phyloP scores from a whole-genome alignment of 768 basidiomycete genomes.

The Suillus subluteus region DNA sequence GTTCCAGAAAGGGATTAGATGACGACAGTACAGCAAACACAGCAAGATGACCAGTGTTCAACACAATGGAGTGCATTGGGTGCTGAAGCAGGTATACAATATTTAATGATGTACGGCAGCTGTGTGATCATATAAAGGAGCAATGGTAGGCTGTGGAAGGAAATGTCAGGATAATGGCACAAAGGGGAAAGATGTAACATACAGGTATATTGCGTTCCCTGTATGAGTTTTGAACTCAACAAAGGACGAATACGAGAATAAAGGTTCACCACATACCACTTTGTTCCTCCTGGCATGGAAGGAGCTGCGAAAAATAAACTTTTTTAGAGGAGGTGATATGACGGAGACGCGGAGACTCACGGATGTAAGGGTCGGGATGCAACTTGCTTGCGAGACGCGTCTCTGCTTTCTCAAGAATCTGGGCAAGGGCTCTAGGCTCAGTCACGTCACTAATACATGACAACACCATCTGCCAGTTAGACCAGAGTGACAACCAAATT shows the following conservation, averaged over 20 bases:
- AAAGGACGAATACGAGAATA: neutral
- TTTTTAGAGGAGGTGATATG: constrained; percentile 9
- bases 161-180: constrained; percentile 11
- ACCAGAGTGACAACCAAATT: neutral
- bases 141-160: constrained; percentile 56
- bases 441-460: constrained; percentile 63
- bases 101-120: constrained; percentile 35
- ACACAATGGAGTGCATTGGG: constrained; percentile 3
- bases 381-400: constrained; percentile 61
- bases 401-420: constrained; percentile 82
- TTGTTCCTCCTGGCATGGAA: constrained; percentile 87
- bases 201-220: constrained; percentile 88
- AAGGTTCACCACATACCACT: constrained; percentile 67
- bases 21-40: neutral
- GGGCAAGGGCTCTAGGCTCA: constrained; percentile 80
- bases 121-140: constrained; percentile 66
- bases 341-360: constrained; percentile 55
- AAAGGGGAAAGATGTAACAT: constrained; percentile 33
- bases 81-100: constrained; percentile 9
- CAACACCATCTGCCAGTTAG: neutral
- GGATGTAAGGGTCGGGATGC: constrained; percentile 93
- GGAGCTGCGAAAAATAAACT: constrained; percentile 54
- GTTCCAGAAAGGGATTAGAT: neutral
- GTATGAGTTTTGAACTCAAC: constrained; percentile 19
- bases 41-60: neutral